phyloP scores from a whole-genome alignment of 1,284 basidiomycete species.

The Polyporus tsugae region DNA sequence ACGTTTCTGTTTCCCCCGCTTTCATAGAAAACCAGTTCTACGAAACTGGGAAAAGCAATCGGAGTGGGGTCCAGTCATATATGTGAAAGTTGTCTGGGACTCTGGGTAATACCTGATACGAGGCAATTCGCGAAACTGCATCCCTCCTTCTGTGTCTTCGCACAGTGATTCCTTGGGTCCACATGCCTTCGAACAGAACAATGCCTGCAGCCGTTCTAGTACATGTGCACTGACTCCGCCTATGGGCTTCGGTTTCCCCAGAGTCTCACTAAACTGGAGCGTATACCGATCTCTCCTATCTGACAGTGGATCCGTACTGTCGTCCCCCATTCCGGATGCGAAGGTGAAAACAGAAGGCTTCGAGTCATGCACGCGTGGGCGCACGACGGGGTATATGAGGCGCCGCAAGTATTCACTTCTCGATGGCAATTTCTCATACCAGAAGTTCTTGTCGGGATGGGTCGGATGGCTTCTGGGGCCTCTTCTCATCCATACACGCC shows the following conservation, averaged over 20 bases:
- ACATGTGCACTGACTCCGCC: too few species aligned
- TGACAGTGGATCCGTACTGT: too few species aligned
- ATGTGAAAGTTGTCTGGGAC: neutral
- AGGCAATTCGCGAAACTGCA: neutral
- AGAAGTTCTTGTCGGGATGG: neutral
- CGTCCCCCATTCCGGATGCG: too few species aligned
- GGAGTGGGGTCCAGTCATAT: neutral
- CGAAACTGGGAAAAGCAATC: neutral
- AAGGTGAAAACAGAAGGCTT: too few species aligned
- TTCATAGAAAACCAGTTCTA: neutral
- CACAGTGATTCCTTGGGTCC: too few species aligned
- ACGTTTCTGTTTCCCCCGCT: neutral
- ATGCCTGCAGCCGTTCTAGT: too few species aligned
- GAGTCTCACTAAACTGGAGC: too few species aligned
- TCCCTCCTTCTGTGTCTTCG: neutral
- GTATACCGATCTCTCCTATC: too few species aligned
- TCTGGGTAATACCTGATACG: neutral
- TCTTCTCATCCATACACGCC: slow-evolving; percentile 18
- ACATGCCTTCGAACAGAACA: too few species aligned
- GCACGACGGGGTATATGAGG: neutral
- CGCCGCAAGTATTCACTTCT: neutral
- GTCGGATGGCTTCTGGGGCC: neutral
- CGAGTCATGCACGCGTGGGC: neutral
- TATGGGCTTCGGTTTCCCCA: too few species aligned
- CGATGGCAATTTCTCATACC: too few species aligned